Evolutionary conservation across 306 rosid genomes (phyloP).

Genomic region (Mimosa pudica): DNA sequence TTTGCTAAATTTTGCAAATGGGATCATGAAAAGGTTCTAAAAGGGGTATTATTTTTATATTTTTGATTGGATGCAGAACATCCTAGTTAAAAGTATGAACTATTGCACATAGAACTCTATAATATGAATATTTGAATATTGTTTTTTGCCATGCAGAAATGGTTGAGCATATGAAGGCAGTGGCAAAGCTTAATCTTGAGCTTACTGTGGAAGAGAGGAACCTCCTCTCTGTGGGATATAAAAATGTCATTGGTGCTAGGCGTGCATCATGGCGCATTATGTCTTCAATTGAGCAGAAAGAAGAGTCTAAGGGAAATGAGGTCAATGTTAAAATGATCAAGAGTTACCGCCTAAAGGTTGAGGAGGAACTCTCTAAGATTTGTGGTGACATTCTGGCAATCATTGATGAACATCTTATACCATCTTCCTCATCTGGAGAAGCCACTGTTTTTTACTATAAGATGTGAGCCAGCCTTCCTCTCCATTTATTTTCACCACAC

Average conservation of each 20-base stretch:
- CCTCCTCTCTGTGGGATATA: conserved; percentile 97
- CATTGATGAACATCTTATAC: conserved; percentile 81
- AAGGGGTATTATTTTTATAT: not conserved
- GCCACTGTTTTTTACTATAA: conserved; percentile 95
- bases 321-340: conserved; percentile 83
- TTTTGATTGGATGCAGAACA: not conserved
- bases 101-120: not conserved
- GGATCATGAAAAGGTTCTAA: not conserved
- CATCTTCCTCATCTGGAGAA: conserved; percentile 84
- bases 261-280: conserved; percentile 98
- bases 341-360: conserved; percentile 90
- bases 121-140: conserved; percentile 11
- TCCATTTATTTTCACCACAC: not conserved
- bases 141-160: conserved; percentile 64
- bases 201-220: conserved; percentile 98
- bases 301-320: conserved; percentile 92
- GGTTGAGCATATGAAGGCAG: conserved; percentile 93
- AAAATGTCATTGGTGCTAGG: conserved; percentile 93
- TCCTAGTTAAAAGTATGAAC: not conserved
- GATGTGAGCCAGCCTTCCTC: conserved; percentile 64
- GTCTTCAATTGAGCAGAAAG: conserved; percentile 99
- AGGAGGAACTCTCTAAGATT: conserved; percentile 91
- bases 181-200: conserved; percentile 89
- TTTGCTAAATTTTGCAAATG: not conserved
- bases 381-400: conserved; percentile 81